These are phyloP conservation scores for Pseudophaeomoniella oleicola DNA, from an alignment of 2,329 filamentous ascomycete genomes.

Conservation along the genomic window DNA sequence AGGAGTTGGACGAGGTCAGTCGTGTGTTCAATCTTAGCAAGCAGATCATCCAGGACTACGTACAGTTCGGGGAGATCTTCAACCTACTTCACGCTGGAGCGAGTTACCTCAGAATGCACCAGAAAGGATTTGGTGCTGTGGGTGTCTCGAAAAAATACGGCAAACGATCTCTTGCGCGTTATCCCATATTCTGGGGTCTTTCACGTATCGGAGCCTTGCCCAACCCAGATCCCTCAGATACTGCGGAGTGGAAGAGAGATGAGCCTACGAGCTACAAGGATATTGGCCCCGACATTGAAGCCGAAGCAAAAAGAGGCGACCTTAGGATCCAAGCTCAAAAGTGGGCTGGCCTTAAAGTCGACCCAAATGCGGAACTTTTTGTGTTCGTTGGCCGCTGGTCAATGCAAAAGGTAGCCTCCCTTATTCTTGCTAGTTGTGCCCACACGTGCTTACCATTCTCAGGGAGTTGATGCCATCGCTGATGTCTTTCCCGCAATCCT, in stretches of 20 bases:
- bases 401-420: conserved; percentile 37
- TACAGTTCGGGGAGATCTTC: conserved; percentile 46
- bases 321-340: conserved; percentile 40
- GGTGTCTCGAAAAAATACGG: conserved; percentile 46
- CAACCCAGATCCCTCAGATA: conserved; percentile 42
- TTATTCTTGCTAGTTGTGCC: no score
- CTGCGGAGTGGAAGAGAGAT: conserved; percentile 32
- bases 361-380: conserved; percentile 41
- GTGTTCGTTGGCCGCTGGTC: conserved; percentile 47
- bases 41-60: conserved; percentile 38
- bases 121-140: conserved; percentile 44
- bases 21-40: conserved; percentile 38
- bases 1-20: conserved; percentile 40
- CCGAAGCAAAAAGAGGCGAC: conserved; percentile 31
- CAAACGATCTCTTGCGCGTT: conserved; percentile 40
- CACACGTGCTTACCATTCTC: no score
- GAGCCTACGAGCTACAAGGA: conserved; percentile 8
- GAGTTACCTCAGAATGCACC: conserved; percentile 42
- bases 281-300: conserved; percentile 29
- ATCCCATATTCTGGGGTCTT: conserved; percentile 46
- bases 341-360: conserved; percentile 40
- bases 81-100: conserved; percentile 43
- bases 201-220: conserved; percentile 38
- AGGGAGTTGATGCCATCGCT: conserved; percentile 39
- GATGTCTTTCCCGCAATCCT: conserved; percentile 43